phyloP scores from a whole-genome alignment of 2,329 filamentous ascomycete species.

The Fusarium falciforme region DNA sequence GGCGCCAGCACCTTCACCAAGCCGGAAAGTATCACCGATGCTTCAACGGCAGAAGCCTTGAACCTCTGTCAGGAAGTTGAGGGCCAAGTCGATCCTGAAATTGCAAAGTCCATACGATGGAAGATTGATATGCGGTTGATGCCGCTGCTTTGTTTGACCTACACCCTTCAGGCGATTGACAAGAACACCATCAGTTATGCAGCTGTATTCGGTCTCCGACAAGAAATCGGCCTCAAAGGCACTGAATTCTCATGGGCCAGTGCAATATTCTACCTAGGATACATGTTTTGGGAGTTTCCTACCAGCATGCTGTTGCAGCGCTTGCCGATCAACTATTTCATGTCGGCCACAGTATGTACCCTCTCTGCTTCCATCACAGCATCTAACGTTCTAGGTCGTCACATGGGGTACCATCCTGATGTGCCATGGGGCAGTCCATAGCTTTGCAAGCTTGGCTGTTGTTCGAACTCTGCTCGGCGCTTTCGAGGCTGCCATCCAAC shows the following conservation, averaged over 20 bases:
- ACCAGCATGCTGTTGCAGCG: conserved; percentile 43
- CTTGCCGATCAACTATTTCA: conserved; percentile 23
- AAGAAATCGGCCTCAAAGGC: conserved; percentile 49
- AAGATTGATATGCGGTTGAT: conserved; percentile 40
- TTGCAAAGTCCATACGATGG: conserved; percentile 6
- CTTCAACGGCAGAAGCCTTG: conserved; percentile 12
- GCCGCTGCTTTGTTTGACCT: conserved; percentile 39
- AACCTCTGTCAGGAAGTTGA: conserved; percentile 11
- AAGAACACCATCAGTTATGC: conserved; percentile 47
- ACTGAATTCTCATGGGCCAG: conserved; percentile 54
- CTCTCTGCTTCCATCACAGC: not conserved
- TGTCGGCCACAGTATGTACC: conserved; percentile 22
- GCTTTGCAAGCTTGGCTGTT: conserved; percentile 11
- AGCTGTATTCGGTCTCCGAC: conserved; percentile 54
- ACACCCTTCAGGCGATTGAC: conserved; percentile 38
- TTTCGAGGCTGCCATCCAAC: conserved; percentile 28
- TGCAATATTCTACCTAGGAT: conserved; percentile 55
- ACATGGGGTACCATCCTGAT: conserved; percentile 19
- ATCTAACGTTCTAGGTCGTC: conserved; percentile 8
- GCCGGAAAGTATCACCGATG: conserved; percentile 1
- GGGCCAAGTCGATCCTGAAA: conserved; percentile 1
- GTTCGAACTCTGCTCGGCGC: conserved; percentile 23
- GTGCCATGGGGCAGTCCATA: conserved; percentile 18
- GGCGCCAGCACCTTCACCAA: not conserved
- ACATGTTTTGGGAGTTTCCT: conserved; percentile 50